Evolutionary conservation across 2,329 filamentous ascomycete genomes (phyloP).

Genomic region (Aspergillus pseudoterreus): DNA sequence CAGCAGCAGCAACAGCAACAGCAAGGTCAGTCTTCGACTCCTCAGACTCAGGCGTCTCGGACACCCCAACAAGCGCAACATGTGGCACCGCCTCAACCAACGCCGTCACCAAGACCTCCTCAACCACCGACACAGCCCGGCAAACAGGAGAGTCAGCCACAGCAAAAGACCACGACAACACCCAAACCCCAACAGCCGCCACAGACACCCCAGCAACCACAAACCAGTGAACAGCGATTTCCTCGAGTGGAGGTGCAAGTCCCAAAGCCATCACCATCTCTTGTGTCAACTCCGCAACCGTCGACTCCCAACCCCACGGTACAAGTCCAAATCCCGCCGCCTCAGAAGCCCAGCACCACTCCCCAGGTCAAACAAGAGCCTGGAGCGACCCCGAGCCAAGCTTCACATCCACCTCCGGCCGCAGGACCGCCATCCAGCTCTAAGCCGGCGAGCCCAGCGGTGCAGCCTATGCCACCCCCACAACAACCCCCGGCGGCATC

Average conservation of each 20-base stretch:
- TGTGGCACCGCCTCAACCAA: conserved; percentile 6
- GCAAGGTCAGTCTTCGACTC: conserved; percentile 15
- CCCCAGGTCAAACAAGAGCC: conserved; percentile 31
- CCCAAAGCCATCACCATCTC: conserved; percentile 10
- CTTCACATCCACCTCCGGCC: conserved; percentile 1
- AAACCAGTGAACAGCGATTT: conserved; percentile 9
- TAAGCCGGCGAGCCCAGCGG: conserved; percentile 20
- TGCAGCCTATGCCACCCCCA: conserved; percentile 21
- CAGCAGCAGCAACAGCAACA: conserved; percentile 27
- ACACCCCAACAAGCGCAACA: conserved; percentile 15
- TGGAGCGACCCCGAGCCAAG: conserved; percentile 10
- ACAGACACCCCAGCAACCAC: conserved; percentile 7
- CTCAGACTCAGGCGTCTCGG: conserved; percentile 14
- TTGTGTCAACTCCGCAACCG: conserved; percentile 1
- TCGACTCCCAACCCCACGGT: conserved; percentile 7
- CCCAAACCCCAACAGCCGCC: conserved; percentile 6
- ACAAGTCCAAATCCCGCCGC: conserved; percentile 12
- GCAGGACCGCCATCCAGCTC: not conserved
- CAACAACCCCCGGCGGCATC: conserved; percentile 14
- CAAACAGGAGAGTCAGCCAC: conserved; percentile 4
- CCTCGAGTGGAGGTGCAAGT: conserved; percentile 21
- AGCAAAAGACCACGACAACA: conserved; percentile 1
- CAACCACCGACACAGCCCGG: conserved; percentile 10
- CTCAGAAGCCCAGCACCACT: conserved; percentile 13
- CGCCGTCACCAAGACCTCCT: conserved; percentile 8